These are phyloP conservation scores for Dryadomyces sulphureus DNA, from an alignment of 2,329 filamentous ascomycete genomes.

Conservation along the genomic window DNA sequence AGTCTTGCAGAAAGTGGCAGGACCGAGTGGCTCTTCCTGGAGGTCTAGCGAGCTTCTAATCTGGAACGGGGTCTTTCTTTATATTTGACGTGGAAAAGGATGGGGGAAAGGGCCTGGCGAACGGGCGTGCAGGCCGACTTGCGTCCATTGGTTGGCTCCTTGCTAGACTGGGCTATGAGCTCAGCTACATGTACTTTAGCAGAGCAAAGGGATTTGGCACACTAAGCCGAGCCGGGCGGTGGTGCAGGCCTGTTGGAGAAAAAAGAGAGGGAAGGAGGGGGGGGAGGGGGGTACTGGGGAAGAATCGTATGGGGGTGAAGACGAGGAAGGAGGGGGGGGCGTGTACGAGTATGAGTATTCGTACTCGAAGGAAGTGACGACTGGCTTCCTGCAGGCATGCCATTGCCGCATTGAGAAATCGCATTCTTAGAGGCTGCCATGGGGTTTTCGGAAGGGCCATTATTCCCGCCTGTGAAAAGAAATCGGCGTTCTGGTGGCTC, in stretches of 20 bases:
- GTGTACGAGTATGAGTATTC: too few relatives aligned
- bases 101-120: neutral
- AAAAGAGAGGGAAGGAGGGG: too few relatives aligned
- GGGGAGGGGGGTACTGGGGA: too few relatives aligned
- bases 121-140: neutral
- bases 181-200: neutral
- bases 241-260: too few relatives aligned
- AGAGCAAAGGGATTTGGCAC: neutral
- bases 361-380: too few relatives aligned
- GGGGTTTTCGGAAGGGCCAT: neutral
- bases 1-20: neutral
- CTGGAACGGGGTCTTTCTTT: neutral
- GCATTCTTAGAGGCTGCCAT: neutral
- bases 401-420: neutral
- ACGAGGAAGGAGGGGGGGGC: too few relatives aligned
- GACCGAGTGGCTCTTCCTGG: neutral
- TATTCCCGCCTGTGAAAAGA: neutral
- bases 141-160: neutral
- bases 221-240: neutral
- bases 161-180: neutral
- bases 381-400: neutral
- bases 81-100: neutral
- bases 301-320: too few relatives aligned
- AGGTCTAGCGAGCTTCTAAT: neutral
- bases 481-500: too few relatives aligned